These are phyloP conservation scores for Peterozyma toletana DNA, from an alignment of 805 yeast species.

Conservation along the genomic window DNA sequence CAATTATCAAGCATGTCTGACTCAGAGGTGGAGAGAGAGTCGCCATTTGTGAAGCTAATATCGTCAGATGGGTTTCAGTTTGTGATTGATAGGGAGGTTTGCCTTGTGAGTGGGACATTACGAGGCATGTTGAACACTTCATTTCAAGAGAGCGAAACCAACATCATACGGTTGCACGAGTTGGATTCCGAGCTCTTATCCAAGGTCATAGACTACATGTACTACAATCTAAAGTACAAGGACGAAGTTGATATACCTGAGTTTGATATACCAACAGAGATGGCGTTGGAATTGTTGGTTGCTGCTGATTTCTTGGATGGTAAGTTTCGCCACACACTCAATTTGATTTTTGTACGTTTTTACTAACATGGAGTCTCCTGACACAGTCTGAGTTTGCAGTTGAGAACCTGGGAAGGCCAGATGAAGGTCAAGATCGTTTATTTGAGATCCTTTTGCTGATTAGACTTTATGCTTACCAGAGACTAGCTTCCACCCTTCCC, in stretches of 20 bases:
- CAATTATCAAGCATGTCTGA: slow-evolving; percentile 13
- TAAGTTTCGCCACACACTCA: neutral
- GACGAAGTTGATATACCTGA: slow-evolving; percentile 67
- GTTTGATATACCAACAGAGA: slow-evolving; percentile 86
- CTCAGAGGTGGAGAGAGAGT: slow-evolving; percentile 12
- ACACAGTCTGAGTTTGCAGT: no score
- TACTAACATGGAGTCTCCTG: no score
- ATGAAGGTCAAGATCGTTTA: no score
- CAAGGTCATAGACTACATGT: slow-evolving; percentile 78
- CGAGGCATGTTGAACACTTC: slow-evolving; percentile 48
- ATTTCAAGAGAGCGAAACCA: slow-evolving; percentile 55
- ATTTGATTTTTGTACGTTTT: no score
- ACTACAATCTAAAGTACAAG: slow-evolving; percentile 65
- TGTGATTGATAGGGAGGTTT: slow-evolving; percentile 64
- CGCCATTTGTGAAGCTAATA: slow-evolving; percentile 51
- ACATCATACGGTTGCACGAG: slow-evolving; percentile 46
- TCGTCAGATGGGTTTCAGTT: slow-evolving; percentile 68
- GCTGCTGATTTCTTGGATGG: slow-evolving; percentile 86
- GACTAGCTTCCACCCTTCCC: no score
- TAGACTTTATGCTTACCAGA: no score
- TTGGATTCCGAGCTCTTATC: slow-evolving; percentile 68
- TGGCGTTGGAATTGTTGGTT: slow-evolving; percentile 84
- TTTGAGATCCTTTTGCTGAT: no score
- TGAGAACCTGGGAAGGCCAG: no score
- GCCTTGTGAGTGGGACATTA: slow-evolving; percentile 62